These are phyloP conservation scores for Euphorbia peplus DNA, from an alignment of 345 rosid genomes.

Conservation along the genomic window DNA sequence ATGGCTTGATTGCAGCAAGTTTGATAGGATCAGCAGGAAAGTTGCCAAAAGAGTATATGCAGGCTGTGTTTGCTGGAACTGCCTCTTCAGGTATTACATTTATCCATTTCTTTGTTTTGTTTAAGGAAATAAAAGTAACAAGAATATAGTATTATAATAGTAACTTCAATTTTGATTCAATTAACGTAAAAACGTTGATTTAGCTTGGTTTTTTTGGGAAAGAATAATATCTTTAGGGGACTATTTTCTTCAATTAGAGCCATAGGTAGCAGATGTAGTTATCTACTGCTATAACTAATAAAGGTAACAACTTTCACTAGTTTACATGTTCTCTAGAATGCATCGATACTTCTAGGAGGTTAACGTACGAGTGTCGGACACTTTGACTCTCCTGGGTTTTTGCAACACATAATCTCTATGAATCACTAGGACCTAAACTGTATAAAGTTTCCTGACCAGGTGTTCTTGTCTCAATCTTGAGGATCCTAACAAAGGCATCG, in stretches of 20 bases:
- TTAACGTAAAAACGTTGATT: background rate
- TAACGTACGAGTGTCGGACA: no score
- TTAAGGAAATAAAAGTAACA: background rate
- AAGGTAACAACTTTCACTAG: background rate
- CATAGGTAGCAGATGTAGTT: no score
- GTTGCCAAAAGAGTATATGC: slow-evolving; percentile 89
- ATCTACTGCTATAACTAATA: background rate
- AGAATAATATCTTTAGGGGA: background rate
- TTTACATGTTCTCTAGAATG: no score
- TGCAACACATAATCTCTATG: background rate
- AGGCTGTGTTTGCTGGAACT: slow-evolving; percentile 91
- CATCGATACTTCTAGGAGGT: no score
- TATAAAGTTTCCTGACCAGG: slow-evolving; percentile 36
- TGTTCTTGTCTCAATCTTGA: slow-evolving; percentile 63
- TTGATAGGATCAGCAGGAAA: slow-evolving; percentile 82
- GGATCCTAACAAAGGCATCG: slow-evolving; percentile 81
- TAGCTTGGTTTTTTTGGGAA: background rate
- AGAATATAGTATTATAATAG: background rate
- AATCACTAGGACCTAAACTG: background rate
- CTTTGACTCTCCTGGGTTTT: no score
- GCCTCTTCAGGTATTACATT: slow-evolving; percentile 75
- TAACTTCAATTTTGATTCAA: background rate
- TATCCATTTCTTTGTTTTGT: background rate
- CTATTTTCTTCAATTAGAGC: background rate
- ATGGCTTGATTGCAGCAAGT: slow-evolving; percentile 85